Conservation (phyloP, 2,329 filamentous ascomycete genomes). For the Cytospora piceicola region DNA sequence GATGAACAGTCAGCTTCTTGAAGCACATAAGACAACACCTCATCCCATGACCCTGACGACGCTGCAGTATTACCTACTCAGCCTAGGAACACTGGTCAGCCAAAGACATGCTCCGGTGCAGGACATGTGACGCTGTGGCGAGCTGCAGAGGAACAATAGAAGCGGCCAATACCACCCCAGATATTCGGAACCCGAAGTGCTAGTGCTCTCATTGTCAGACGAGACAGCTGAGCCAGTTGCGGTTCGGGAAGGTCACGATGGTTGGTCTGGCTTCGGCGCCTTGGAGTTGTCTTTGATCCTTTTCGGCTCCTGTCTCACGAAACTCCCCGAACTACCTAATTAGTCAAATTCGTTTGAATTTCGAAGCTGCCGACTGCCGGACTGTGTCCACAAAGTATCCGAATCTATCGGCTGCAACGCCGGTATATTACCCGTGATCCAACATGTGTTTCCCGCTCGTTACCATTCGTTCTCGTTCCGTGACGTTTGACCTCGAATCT, state of each 20-base stretch:
- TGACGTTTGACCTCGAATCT: not conserved
- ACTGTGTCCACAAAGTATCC: not conserved
- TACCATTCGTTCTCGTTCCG: not conserved
- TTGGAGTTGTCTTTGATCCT: not conserved
- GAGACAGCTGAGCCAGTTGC: not conserved
- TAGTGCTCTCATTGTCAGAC: not conserved
- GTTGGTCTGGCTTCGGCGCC: constrained; percentile 11
- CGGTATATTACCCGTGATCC: not conserved
- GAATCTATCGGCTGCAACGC: constrained; percentile 2
- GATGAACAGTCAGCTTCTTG: not conserved
- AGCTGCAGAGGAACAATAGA: constrained; percentile 8
- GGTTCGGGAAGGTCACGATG: not conserved
- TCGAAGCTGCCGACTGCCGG: constrained; percentile 7
- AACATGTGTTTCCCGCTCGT: not conserved
- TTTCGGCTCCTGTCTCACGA: not conserved
- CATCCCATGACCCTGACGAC: not conserved
- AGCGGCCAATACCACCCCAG: constrained; percentile 8
- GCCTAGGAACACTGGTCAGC: not conserved
- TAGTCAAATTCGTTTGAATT: not conserved
- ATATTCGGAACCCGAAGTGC: constrained; percentile 5
- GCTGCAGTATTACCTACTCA: not conserved
- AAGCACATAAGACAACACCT: not conserved
- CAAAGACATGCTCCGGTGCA: not conserved
- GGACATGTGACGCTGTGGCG: constrained; percentile 1
- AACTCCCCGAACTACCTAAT: not conserved